Evolutionary conservation across 2,329 filamentous ascomycete species (phyloP).

Genomic region (Aspergillus pseudoterreus): DNA sequence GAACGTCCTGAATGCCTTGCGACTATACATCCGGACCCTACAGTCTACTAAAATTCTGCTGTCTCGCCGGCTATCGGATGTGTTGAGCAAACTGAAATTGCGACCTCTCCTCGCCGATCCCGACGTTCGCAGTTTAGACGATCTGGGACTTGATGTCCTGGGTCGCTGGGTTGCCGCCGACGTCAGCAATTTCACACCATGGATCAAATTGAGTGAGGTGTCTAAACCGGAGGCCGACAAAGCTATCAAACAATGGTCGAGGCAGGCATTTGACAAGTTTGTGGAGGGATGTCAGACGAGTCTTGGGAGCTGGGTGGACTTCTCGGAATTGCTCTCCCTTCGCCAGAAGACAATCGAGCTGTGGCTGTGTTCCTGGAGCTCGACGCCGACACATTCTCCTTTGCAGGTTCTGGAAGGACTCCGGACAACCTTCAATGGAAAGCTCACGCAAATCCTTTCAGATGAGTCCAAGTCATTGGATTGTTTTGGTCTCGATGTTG

Average conservation of each 20-base stretch:
- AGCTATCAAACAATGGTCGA: conserved; percentile 62
- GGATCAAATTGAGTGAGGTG: conserved; percentile 76
- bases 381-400: conserved; percentile 49
- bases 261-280: conserved; percentile 56
- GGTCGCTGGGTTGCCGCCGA: conserved; percentile 78
- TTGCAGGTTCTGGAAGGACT: conserved; percentile 66
- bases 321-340: conserved; percentile 65
- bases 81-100: conserved; percentile 65
- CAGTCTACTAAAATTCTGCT: conserved; percentile 73
- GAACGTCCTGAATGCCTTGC: conserved; percentile 62
- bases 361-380: conserved; percentile 70
- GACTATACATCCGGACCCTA: conserved; percentile 72
- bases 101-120: conserved; percentile 69
- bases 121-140: conserved; percentile 62
- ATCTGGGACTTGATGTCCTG: conserved; percentile 72
- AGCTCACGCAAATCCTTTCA: conserved; percentile 62
- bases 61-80: conserved; percentile 67
- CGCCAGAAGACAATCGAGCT: conserved; percentile 67
- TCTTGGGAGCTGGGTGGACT: conserved; percentile 59
- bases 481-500: conserved; percentile 62
- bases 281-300: conserved; percentile 60
- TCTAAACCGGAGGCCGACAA: conserved; percentile 58
- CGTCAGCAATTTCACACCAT: conserved; percentile 80
- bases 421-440: conserved; percentile 64
- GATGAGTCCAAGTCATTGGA: conserved; percentile 62